Conservation (phyloP, 495 filamentous ascomycete genomes). For the Lichenothelia convexa region DNA sequence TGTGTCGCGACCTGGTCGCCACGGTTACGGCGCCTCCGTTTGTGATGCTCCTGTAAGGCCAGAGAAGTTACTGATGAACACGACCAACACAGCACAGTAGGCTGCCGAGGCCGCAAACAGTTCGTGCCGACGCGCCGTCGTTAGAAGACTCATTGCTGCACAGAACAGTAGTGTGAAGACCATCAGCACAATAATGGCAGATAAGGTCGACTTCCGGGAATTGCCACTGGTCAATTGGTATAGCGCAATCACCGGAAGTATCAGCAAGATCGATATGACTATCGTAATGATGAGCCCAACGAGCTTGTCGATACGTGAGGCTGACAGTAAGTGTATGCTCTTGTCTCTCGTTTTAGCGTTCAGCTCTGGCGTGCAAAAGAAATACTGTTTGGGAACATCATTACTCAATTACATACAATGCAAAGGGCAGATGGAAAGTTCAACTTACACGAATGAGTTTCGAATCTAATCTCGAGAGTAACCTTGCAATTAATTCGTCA, state of each 20-base stretch:
- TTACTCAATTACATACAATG: background rate
- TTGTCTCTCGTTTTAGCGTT: conserved; percentile 18
- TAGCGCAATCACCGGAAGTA: conserved; percentile 24
- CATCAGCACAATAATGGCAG: conserved; percentile 16
- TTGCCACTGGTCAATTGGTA: conserved; percentile 15
- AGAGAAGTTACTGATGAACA: conserved; percentile 18
- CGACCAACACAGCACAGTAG: conserved; percentile 19
- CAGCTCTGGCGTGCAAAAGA: conserved; percentile 20
- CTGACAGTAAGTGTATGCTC: conserved; percentile 21
- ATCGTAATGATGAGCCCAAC: conserved; percentile 21
- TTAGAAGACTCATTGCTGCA: conserved; percentile 18
- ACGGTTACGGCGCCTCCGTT: too few relatives aligned
- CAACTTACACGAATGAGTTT: conserved; percentile 13
- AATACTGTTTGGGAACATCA: conserved; percentile 4
- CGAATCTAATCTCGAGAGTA: conserved; percentile 13
- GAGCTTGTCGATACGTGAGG: conserved; percentile 17
- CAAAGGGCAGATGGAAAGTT: background rate
- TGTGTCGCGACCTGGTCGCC: too few relatives aligned
- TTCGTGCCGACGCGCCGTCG: conserved; percentile 25
- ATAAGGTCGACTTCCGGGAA: conserved; percentile 1
- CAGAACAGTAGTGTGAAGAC: conserved; percentile 22
- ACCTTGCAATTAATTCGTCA: conserved; percentile 20
- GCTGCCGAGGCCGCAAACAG: conserved; percentile 28
- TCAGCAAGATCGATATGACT: conserved; percentile 21
- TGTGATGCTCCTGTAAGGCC: too few relatives aligned